These are phyloP conservation scores for Alternaria incomplexa DNA, from an alignment of 2,329 filamentous ascomycete genomes.

Conservation along the genomic window DNA sequence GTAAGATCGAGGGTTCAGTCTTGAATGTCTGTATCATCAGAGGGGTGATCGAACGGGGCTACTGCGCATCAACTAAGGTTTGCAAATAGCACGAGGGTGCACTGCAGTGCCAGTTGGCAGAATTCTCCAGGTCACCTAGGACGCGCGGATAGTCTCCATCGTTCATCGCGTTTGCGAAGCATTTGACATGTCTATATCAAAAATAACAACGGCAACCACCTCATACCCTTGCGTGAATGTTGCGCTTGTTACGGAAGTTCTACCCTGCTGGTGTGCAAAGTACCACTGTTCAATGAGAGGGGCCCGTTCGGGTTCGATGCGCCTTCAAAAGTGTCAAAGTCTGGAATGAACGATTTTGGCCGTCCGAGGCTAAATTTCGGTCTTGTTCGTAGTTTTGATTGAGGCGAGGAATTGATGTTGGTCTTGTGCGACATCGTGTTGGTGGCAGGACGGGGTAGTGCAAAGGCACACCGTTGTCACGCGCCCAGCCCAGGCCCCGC, in stretches of 20 bases:
- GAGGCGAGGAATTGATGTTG: not conserved
- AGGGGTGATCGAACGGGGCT: not conserved
- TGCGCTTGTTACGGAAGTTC: not conserved
- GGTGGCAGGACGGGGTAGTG: not conserved
- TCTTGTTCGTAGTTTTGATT: not conserved
- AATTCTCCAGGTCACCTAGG: not conserved
- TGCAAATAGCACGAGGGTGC: rapidly evolving
- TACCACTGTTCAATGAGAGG: not conserved
- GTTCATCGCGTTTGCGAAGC: not conserved
- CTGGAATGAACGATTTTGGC: not conserved
- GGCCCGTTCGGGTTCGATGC: not conserved
- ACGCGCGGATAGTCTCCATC: not conserved
- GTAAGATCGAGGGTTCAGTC: not conserved
- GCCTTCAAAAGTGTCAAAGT: not conserved
- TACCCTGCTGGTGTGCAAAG: not conserved
- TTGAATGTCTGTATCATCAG: not conserved
- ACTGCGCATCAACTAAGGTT: not conserved
- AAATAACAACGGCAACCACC: not conserved
- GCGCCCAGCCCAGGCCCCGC: not conserved
- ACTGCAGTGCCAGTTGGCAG: not conserved
- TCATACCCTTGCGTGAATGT: not conserved
- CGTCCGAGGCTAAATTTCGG: not conserved
- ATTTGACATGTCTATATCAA: not conserved
- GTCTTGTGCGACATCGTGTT: not conserved
- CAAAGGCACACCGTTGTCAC: not conserved